phyloP scores from a whole-genome alignment of 768 basidiomycete species.

The Cubamyces sp. region DNA sequence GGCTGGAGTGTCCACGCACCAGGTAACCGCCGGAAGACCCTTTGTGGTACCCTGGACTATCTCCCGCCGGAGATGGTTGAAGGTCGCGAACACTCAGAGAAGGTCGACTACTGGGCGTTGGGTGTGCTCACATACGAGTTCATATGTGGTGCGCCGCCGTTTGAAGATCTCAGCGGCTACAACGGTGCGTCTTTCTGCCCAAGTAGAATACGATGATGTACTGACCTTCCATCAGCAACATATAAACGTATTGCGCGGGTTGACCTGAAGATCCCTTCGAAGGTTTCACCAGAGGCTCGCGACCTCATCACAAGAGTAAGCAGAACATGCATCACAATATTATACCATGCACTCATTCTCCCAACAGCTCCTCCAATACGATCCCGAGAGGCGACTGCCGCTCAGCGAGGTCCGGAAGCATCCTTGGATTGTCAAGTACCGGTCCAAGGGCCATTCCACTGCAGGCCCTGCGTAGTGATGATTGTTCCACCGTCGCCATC shows the following conservation, averaged over 20 bases:
- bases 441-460: slow-evolving; percentile 49
- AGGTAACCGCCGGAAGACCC: slow-evolving; percentile 82
- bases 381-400: slow-evolving; percentile 76
- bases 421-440: slow-evolving; percentile 83
- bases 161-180: slow-evolving; percentile 82
- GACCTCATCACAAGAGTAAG: slow-evolving; percentile 50
- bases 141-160: slow-evolving; percentile 79
- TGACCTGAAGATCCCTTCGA: slow-evolving; percentile 59
- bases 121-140: slow-evolving; percentile 98
- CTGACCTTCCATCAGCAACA: slow-evolving; percentile 59
- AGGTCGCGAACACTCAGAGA: slow-evolving; percentile 83
- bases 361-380: slow-evolving; percentile 78
- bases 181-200: slow-evolving; percentile 55
- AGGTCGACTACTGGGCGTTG: slow-evolving; percentile 95
- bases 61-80: slow-evolving; percentile 99
- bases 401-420: slow-evolving; percentile 76
- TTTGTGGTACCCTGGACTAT: slow-evolving; percentile 96
- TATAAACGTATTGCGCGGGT: slow-evolving; percentile 88
- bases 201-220: slow-evolving; percentile 6
- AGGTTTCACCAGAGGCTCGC: slow-evolving; percentile 47
- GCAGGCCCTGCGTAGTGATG: slow-evolving; percentile 7
- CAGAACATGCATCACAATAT: neutral
- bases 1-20: slow-evolving; percentile 99
- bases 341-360: neutral
- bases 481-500: neutral